Base-by-base conservation (phyloP, 225 moss, liverwort and hornwort genomes). In the Neckera pumila region DNA sequence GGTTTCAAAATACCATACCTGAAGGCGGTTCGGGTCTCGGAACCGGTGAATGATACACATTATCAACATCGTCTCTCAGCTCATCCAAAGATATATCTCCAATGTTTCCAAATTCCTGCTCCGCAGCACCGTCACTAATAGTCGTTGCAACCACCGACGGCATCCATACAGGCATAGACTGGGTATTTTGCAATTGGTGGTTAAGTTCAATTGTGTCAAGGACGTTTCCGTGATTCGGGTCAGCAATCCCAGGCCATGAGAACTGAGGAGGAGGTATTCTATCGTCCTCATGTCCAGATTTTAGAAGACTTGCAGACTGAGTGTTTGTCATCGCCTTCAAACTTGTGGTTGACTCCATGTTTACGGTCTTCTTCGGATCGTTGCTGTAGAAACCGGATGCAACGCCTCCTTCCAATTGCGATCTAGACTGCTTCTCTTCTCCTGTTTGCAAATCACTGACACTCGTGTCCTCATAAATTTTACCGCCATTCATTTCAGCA, bases 141-240 rank as follows among this genome's bases (percentile, higher is more conserved):
- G 90, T 92, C 15, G 88, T 89, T 81, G 92, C 87, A 87, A 92
- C 91, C 67, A 87, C 91, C 21, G 92, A 91, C 19, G 92, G 92
- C 92, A 91, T 91, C 92, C 92, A 92, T 1, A 92, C 90, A 51
- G 92, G 92, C 87, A 92, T 85, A 30, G 92, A 90, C 58, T 90
- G 90, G 22, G 92, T 89, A 58, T 86, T 81, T 56, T 92, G 87
- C 91, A 94, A 79, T 38, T 87, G 81, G n/a, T 70, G 85, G 59
- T 89, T 91, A 62, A 80, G 82, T 26, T 87, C 56, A 73, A 76
- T 82, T 20, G 79, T 71, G 64, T 86, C 88, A 62, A 85, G 75
- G 70, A 76, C 80, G 62, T 75, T 77, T 59, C 74, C 83, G 15
- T 53, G 53, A 65, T 74, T 79, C 47, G 69, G 22, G 20, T 82